Percentiles rank a stretch among this genome's conserved stretches.
phyloP scores from a whole-genome alignment of 2,329 filamentous ascomycete genomes.

The Ophiosphaerella herpotricha region DNA sequence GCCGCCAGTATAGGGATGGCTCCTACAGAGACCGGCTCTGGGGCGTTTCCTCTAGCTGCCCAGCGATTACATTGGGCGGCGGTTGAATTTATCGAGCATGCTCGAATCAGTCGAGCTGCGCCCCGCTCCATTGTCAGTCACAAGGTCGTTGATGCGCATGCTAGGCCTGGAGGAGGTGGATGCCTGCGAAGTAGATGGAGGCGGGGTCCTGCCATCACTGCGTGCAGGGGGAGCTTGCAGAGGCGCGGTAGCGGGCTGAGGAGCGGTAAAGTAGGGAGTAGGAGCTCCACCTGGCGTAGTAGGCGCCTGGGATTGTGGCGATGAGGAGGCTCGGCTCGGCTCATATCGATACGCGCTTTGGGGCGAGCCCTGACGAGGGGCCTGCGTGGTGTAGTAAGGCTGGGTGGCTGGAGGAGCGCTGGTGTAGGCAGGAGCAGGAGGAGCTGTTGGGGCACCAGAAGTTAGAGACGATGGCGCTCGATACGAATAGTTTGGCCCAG shows the following conservation, averaged over 20 bases:
- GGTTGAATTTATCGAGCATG: slow-evolving; percentile 51
- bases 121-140: slow-evolving; percentile 43
- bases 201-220: slow-evolving; percentile 45
- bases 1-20: slow-evolving; percentile 16
- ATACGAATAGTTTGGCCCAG: slow-evolving; percentile 47
- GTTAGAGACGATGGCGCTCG: slow-evolving; percentile 52
- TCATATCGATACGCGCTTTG: slow-evolving; percentile 51
- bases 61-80: slow-evolving; percentile 40
- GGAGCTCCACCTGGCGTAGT: slow-evolving; percentile 41
- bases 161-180: slow-evolving; percentile 36
- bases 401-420: slow-evolving; percentile 42
- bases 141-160: slow-evolving; percentile 51
- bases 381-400: slow-evolving; percentile 48
- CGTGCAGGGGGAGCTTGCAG: slow-evolving; percentile 43
- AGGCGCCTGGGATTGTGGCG: slow-evolving; percentile 48
- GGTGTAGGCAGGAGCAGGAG: slow-evolving; percentile 47
- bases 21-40: slow-evolving; percentile 39
- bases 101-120: slow-evolving; percentile 50
- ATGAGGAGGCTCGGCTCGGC: slow-evolving; percentile 48
- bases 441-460: slow-evolving; percentile 51
- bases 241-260: slow-evolving; percentile 28
- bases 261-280: slow-evolving; percentile 38
- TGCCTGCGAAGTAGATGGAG: slow-evolving; percentile 40
- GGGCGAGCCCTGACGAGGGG: slow-evolving; percentile 48
- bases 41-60: slow-evolving; percentile 16